These are phyloP conservation scores for Mucor irregularis DNA, from an alignment of 371 early-diverging fungal genomes.

Conservation along the genomic window DNA sequence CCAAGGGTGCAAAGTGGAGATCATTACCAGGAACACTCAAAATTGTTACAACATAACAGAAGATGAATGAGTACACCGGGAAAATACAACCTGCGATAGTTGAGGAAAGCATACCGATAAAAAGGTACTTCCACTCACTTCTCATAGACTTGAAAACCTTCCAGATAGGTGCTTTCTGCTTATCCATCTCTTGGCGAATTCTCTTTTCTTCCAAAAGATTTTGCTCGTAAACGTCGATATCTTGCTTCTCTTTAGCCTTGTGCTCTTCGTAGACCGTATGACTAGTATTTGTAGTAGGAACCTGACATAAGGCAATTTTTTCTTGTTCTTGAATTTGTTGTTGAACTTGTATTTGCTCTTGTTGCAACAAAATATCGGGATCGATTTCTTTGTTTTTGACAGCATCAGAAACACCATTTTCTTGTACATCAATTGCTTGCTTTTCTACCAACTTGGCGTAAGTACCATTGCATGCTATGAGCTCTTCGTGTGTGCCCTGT, in stretches of 20 bases:
- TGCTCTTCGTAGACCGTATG: no score
- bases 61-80: slow-evolving; percentile 19
- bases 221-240: slow-evolving; percentile 32
- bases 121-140: slow-evolving; percentile 33
- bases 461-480: slow-evolving; percentile 42
- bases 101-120: slow-evolving; percentile 41
- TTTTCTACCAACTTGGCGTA: slow-evolving; percentile 53
- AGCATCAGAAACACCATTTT: neutral
- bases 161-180: slow-evolving; percentile 47
- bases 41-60: slow-evolving; percentile 2
- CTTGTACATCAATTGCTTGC: slow-evolving; percentile 22
- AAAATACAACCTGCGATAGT: slow-evolving; percentile 51
- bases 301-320: neutral
- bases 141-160: slow-evolving; percentile 34
- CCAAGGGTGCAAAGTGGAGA: slow-evolving; percentile 40
- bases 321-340: slow-evolving; percentile 1
- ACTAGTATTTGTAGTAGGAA: neutral
- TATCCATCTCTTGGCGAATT: slow-evolving; percentile 32
- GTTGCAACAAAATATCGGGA: neutral
- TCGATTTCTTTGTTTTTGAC: neutral
- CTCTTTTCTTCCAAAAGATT: slow-evolving; percentile 41
- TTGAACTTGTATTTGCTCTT: slow-evolving; percentile 13
- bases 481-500: slow-evolving; percentile 63
- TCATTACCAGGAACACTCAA: neutral
- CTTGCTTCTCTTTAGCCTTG: neutral